Percentiles rank a stretch among this genome's conserved stretches.
These are phyloP conservation scores for Paramecium biaurelia DNA, from an alignment of 73 alveolate species.

Conservation along the genomic window DNA sequence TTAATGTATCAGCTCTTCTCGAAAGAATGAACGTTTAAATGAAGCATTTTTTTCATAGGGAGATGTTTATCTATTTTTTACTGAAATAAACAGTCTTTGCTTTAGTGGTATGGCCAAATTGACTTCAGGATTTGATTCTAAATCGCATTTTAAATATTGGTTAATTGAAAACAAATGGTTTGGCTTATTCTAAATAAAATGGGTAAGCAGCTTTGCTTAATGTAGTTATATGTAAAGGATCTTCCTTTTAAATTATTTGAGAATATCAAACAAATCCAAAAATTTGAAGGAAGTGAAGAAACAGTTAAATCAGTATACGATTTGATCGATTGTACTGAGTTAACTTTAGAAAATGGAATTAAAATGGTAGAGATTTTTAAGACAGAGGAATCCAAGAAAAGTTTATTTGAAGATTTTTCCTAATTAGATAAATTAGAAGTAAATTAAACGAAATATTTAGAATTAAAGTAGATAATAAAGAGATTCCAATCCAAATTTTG, in stretches of 20 bases:
- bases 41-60: constrained; percentile 57
- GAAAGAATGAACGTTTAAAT: constrained; percentile 45
- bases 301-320: constrained; percentile 40
- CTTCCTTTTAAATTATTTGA: constrained; percentile 25
- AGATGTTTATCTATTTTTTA: constrained; percentile 44
- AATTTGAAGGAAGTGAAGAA: constrained; percentile 18
- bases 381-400: not conserved
- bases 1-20: not conserved
- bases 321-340: constrained; percentile 27
- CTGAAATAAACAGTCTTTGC: constrained; percentile 34
- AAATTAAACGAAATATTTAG: not conserved
- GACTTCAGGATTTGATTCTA: not conserved
- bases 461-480: not conserved
- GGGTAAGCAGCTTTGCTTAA: constrained; percentile 24
- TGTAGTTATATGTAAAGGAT: constrained; percentile 45
- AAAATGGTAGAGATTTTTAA: not conserved
- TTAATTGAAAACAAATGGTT: constrained; percentile 45
- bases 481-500: not conserved
- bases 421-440: constrained; percentile 37
- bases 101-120: constrained; percentile 50
- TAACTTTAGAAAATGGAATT: not conserved
- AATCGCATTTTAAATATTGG: constrained; percentile 48
- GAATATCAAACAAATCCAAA: constrained; percentile 14
- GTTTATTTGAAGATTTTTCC: constrained; percentile 24
- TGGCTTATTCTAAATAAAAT: constrained; percentile 14